Evolutionary conservation across 169 alveolate species (phyloP).

Genomic region (Cyclospora cayetanensis): DNA sequence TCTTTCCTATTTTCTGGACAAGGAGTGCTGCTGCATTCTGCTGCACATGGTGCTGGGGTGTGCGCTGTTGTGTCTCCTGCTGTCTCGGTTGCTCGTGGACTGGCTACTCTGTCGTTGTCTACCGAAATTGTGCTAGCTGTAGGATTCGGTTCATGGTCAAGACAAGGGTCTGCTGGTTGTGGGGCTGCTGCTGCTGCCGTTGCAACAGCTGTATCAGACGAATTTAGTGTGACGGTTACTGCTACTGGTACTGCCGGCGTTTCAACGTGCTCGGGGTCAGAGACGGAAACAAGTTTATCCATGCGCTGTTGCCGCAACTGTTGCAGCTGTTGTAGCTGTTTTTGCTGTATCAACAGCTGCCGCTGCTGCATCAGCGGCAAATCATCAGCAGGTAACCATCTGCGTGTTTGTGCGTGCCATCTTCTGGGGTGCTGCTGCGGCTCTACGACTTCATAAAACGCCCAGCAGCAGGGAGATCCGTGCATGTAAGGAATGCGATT

Average conservation of each 20-base stretch:
- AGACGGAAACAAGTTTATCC: background rate
- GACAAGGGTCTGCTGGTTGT: no score
- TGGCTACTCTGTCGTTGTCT: no score
- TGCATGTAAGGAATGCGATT: slow-evolving; percentile 20
- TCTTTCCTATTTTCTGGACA: slow-evolving; percentile 6
- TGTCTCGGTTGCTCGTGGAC: no score
- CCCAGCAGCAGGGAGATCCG: slow-evolving; percentile 39
- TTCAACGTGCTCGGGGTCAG: background rate
- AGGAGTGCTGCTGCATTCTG: background rate
- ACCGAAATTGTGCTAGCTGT: no score
- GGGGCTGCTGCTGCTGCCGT: slow-evolving; percentile 45
- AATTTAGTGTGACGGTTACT: background rate
- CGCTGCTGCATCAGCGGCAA: background rate
- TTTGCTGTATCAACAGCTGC: slow-evolving; percentile 1
- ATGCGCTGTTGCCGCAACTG: background rate
- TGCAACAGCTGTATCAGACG: background rate
- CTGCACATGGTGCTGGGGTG: slow-evolving; percentile 16
- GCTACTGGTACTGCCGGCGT: background rate
- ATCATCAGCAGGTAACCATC: background rate
- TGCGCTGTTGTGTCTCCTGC: no score
- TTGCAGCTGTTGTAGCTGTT: background rate
- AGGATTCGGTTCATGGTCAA: no score
- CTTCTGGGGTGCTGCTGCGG: background rate
- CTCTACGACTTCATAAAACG: slow-evolving; percentile 9
- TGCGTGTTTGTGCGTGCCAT: background rate